phyloP scores from a whole-genome alignment of 768 basidiomycete genomes.

The Calocybe gangraenosa region DNA sequence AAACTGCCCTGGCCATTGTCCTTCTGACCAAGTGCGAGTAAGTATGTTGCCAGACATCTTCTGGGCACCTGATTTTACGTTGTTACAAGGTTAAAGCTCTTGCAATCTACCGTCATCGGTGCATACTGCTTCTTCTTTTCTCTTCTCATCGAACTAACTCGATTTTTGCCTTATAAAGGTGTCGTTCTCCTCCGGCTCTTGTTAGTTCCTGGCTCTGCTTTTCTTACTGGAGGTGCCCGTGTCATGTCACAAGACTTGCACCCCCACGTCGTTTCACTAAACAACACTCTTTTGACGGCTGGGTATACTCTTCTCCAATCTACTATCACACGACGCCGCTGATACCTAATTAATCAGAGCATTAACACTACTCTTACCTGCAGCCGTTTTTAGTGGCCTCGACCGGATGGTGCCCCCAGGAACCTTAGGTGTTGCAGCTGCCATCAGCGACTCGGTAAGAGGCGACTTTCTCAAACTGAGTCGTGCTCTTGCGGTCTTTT shows the following conservation, averaged over 20 bases:
- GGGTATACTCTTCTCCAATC: slow-evolving; percentile 38
- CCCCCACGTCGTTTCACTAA: slow-evolving; percentile 60
- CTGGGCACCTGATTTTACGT: not conserved
- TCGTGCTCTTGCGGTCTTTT: slow-evolving; percentile 57
- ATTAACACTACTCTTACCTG: slow-evolving; percentile 56
- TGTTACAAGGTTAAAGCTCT: slow-evolving; percentile 45
- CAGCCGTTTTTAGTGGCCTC: slow-evolving; percentile 61
- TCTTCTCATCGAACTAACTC: not conserved
- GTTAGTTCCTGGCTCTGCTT: slow-evolving; percentile 64
- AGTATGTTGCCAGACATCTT: slow-evolving; percentile 17
- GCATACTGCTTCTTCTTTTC: slow-evolving; percentile 2
- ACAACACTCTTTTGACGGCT: slow-evolving; percentile 62
- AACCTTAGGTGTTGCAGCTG: slow-evolving; percentile 13
- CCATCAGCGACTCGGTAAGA: slow-evolving; percentile 41
- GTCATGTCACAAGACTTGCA: slow-evolving; percentile 63
- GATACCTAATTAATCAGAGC: slow-evolving; percentile 47
- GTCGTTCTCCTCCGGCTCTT: slow-evolving; percentile 69
- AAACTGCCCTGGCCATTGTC: slow-evolving; percentile 45
- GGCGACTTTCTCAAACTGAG: slow-evolving; percentile 54
- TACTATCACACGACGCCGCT: not conserved
- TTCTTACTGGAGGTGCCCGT: slow-evolving; percentile 63
- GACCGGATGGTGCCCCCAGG: slow-evolving; percentile 24
- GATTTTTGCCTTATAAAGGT: slow-evolving; percentile 29
- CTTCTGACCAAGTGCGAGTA: slow-evolving; percentile 45
- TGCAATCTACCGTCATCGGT: slow-evolving; percentile 69